Percentiles rank a stretch among this genome's conserved stretches.
Conservation (phyloP, 257 asterid species). For the Anisodus tanguticus region DNA sequence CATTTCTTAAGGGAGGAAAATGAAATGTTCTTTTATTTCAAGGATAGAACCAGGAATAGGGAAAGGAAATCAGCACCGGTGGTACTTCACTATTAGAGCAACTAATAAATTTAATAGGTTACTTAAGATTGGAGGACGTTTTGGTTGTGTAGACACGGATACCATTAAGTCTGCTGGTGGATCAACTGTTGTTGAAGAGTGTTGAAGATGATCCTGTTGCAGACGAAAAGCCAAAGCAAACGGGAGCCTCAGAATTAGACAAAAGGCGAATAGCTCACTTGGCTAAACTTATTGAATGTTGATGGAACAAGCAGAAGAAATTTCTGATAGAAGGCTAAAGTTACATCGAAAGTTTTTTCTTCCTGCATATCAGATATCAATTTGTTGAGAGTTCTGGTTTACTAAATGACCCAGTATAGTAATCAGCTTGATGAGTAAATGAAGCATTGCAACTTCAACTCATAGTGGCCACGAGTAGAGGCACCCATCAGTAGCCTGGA, state of each 20-base stretch:
- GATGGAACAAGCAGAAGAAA: slow-evolving; percentile 56
- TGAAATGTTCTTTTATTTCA: background rate
- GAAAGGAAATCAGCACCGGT: background rate
- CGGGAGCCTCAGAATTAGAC: slow-evolving; percentile 63
- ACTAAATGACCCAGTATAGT: background rate
- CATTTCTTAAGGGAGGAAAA: background rate
- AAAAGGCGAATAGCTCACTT: slow-evolving; percentile 70
- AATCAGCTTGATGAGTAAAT: background rate
- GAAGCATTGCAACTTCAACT: background rate
- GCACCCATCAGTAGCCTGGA: background rate
- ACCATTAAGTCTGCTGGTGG: background rate
- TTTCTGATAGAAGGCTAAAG: slow-evolving; percentile 68
- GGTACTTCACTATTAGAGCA: background rate
- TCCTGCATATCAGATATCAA: background rate
- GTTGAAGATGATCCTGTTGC: slow-evolving; percentile 43
- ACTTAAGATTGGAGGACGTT: background rate
- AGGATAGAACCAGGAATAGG: background rate
- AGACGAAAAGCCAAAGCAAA: slow-evolving; percentile 33
- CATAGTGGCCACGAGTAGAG: background rate
- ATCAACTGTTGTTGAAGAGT: slow-evolving; percentile 34
- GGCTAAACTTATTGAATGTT: slow-evolving; percentile 63
- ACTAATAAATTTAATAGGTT: slow-evolving; percentile 15
- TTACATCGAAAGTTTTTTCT: slow-evolving; percentile 32
- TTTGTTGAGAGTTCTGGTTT: background rate
- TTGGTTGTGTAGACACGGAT: slow-evolving; percentile 23